A percentile compares a stretch with the other conserved stretches of the same genome.
Evolutionary conservation across 495 filamentous ascomycete genomes (phyloP).

Genomic region (Penicillium simplicissimum): DNA sequence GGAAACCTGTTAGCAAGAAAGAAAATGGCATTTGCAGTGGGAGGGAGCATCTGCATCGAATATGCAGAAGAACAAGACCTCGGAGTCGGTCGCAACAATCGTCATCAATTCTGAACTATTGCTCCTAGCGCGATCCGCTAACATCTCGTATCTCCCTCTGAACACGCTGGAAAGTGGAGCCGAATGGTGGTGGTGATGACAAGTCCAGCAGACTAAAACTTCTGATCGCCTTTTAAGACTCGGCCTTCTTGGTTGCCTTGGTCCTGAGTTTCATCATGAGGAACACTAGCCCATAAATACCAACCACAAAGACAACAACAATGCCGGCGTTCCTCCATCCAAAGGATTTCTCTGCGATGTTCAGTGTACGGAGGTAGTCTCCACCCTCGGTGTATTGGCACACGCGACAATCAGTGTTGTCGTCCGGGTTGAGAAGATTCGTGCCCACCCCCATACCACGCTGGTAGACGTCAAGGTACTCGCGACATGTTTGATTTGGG

Average conservation of each 20-base stretch:
- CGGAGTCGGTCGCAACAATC: no score
- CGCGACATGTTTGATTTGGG: constrained; percentile 47
- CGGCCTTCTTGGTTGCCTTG: constrained; percentile 41
- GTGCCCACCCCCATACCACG: constrained; percentile 46
- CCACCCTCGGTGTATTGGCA: constrained; percentile 50
- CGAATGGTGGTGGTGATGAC: no score
- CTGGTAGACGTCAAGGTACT: constrained; percentile 57
- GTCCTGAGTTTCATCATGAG: constrained; percentile 46
- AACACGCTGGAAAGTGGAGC: no score
- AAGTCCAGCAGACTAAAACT: no score
- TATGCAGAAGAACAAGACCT: no score
- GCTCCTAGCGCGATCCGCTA: no score
- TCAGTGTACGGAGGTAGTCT: constrained; percentile 39
- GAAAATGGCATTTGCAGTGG: no score
- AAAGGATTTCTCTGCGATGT: constrained; percentile 41
- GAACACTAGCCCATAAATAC: constrained; percentile 47
- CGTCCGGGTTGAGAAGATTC: constrained; percentile 51
- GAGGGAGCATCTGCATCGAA: no score
- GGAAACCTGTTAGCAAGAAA: no score
- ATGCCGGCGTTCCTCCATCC: constrained; percentile 46
- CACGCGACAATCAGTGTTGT: constrained; percentile 54
- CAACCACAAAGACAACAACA: constrained; percentile 44
- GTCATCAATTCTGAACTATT: no score
- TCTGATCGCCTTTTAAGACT: neutral
- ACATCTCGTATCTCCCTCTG: no score